These are phyloP conservation scores for Scalesia atractyloides DNA, from an alignment of 129 eudicot species.

Conservation along the genomic window DNA sequence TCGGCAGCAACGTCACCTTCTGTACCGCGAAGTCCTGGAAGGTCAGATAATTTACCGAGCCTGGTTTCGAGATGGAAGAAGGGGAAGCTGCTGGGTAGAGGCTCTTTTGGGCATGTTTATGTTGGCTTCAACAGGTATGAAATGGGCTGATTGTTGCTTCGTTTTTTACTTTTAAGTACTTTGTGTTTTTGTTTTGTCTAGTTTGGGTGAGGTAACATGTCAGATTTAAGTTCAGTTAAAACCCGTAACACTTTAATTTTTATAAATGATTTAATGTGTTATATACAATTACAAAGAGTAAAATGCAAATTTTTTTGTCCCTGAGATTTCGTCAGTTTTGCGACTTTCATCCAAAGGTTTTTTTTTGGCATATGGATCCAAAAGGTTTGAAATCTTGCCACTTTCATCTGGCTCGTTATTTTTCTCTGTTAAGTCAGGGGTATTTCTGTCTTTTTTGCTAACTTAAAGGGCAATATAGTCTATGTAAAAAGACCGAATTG, in stretches of 20 bases:
- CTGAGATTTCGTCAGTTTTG: no score
- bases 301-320: no score
- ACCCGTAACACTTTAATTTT: background rate
- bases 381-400: no score
- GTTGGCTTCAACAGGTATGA: slow-evolving; percentile 86
- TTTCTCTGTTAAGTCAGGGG: no score
- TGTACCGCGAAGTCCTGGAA: slow-evolving; percentile 84
- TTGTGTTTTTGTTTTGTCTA: slow-evolving; percentile 3
- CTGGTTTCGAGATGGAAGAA: slow-evolving; percentile 89
- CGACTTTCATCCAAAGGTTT: no score
- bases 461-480: no score
- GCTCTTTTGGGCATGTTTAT: slow-evolving; percentile 98
- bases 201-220: slow-evolving; percentile 10
- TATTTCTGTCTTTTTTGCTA: no score
- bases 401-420: no score
- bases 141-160: background rate
- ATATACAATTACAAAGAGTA: background rate
- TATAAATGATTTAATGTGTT: background rate
- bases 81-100: slow-evolving; percentile 90
- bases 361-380: no score
- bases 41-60: slow-evolving; percentile 70
- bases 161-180: background rate
- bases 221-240: background rate
- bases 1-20: slow-evolving; percentile 95
- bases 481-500: no score